Percentiles rank a stretch among this genome's conserved stretches.
Conservation (phyloP, 257 asterid species). For the Solanum pinnatisectum region DNA sequence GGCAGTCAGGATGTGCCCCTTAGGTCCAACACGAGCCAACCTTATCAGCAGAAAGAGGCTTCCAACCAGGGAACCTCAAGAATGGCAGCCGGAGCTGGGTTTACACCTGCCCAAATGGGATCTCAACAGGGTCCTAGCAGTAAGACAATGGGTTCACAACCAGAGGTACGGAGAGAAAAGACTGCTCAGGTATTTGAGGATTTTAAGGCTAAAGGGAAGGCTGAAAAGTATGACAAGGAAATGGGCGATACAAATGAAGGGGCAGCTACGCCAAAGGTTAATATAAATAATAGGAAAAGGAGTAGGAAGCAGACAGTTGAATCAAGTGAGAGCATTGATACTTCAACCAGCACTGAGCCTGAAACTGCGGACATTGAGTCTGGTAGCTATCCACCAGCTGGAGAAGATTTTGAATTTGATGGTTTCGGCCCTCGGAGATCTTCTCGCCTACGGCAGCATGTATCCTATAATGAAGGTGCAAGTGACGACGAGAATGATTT, state of each 20-base stretch:
- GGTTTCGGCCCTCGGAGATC: constrained; percentile 37
- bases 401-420: constrained; percentile 22
- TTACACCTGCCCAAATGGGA: constrained; percentile 16
- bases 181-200: constrained; percentile 13
- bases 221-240: background rate
- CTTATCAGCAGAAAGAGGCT: constrained; percentile 17
- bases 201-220: constrained; percentile 12
- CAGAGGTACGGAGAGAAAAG: constrained; percentile 17
- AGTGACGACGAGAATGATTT: constrained; percentile 32
- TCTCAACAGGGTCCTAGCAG: constrained; percentile 13
- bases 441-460: constrained; percentile 46
- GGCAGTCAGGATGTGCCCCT: constrained; percentile 19
- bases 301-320: constrained; percentile 32
- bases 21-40: constrained; percentile 9
- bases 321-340: constrained; percentile 46
- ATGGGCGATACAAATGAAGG: constrained; percentile 3
- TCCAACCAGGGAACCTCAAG: constrained; percentile 11
- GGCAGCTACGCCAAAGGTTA: constrained; percentile 10
- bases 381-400: constrained; percentile 12
- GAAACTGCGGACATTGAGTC: constrained; percentile 22
- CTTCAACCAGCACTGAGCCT: constrained; percentile 34
- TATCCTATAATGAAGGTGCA: constrained; percentile 45
- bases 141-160: constrained; percentile 15
- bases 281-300: constrained; percentile 34
- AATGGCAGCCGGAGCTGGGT: constrained; percentile 11